Percentiles rank a stretch among this genome's conserved stretches.
These are phyloP conservation scores for Obelidium mucronatum DNA, from an alignment of 192 early-diverging fungal species.

Conservation along the genomic window DNA sequence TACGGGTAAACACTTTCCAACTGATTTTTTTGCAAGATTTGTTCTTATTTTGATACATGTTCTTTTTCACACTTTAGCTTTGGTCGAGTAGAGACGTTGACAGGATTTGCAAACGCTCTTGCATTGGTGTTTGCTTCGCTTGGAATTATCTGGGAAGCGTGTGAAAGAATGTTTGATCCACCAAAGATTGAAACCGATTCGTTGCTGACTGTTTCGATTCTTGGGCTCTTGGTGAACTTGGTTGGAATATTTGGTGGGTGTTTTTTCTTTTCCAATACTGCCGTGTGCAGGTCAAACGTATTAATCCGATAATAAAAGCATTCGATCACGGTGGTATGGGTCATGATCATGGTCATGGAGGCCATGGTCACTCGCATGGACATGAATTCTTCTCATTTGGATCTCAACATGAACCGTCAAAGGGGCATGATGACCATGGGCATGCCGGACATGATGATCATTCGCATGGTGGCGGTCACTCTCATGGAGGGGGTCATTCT, in stretches of 20 bases:
- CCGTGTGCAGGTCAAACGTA: background rate
- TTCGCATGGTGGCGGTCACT: conserved; percentile 23
- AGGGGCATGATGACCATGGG: conserved; percentile 51
- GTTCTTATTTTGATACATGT: too few species aligned
- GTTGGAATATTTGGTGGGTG: conserved; percentile 31
- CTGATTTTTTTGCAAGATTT: too few species aligned
- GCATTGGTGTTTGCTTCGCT: conserved; percentile 88
- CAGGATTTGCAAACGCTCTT: conserved; percentile 93
- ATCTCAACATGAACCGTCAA: conserved; percentile 59
- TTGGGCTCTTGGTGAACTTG: conserved; percentile 92
- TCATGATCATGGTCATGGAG: conserved; percentile 66
- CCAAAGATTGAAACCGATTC: conserved; percentile 80
- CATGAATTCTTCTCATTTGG: conserved; percentile 37
- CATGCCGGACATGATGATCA: conserved; percentile 39
- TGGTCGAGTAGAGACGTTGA: conserved; percentile 88
- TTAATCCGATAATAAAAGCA: conserved; percentile 39
- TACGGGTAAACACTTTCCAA: conserved; percentile 77
- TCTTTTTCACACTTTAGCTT: conserved; percentile 62
- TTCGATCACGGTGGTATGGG: conserved; percentile 80
- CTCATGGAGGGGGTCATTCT: background rate
- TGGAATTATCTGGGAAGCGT: conserved; percentile 90
- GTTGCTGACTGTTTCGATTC: conserved; percentile 84
- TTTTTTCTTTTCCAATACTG: too few species aligned
- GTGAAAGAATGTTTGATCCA: conserved; percentile 80
- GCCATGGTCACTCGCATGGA: conserved; percentile 44